Evolutionary conservation across 768 basidiomycete genomes (phyloP).

Genomic region (Chiua virens): DNA sequence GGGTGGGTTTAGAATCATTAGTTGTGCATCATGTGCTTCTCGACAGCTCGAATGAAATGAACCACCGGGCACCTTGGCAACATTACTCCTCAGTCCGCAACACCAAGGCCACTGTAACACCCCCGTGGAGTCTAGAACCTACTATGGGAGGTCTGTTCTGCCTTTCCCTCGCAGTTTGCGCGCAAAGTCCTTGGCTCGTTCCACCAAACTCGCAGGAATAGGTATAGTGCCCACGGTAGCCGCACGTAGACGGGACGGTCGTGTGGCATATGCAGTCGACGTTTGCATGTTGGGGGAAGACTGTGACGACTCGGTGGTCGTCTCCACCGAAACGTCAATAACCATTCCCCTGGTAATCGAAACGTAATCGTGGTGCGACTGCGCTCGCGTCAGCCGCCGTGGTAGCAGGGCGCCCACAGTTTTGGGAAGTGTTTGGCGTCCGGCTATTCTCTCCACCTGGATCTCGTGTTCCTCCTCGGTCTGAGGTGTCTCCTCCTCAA

Average conservation of each 20-base stretch:
- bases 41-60: constrained; percentile 13
- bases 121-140: background rate
- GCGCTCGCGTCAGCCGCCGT: constrained; percentile 44
- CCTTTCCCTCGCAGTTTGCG: constrained; percentile 45
- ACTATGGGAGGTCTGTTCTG: constrained; percentile 15
- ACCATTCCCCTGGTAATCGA: constrained; percentile 34
- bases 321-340: constrained; percentile 51
- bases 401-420: constrained; percentile 44
- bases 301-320: constrained; percentile 26
- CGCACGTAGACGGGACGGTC: constrained; percentile 34
- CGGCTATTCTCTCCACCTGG: constrained; percentile 47
- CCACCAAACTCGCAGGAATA: constrained; percentile 31
- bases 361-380: constrained; percentile 38
- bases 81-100: constrained; percentile 11
- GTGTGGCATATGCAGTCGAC: constrained; percentile 23
- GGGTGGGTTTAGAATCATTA: constrained; percentile 18
- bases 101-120: constrained; percentile 22
- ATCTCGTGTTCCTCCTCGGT: constrained; percentile 49
- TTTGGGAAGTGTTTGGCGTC: constrained; percentile 42
- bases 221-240: constrained; percentile 33
- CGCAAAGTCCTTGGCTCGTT: constrained; percentile 42
- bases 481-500: constrained; percentile 35
- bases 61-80: constrained; percentile 28
- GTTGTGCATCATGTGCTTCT: constrained; percentile 15
- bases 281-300: background rate